Evolutionary conservation across 192 early-diverging fungal genomes (phyloP), one percentile per base, ranked within the genome.

Genomic region (Thoreauomyces humboldtii): DNA sequence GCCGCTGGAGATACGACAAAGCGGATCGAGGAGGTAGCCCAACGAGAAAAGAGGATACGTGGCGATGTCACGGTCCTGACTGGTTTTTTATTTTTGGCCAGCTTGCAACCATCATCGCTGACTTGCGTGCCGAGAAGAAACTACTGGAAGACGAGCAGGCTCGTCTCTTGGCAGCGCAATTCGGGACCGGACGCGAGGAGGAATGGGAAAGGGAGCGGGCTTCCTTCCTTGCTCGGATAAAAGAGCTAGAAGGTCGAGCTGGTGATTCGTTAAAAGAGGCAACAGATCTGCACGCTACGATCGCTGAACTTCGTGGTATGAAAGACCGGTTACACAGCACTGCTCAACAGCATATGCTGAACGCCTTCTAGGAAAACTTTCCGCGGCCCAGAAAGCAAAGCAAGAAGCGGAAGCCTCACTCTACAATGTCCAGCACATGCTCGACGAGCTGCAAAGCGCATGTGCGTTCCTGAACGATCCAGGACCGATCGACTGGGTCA

Each of bases 71-170:
- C 50, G 1, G 14, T 51, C 22, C 14, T 52, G 14, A 15, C 14
- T 52, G n/a, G n/a, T n/a, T n/a, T n/a, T n/a, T n/a, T n/a, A n/a
- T n/a, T n/a, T n/a, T n/a, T n/a, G n/a, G n/a, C n/a, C 69, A 76
- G 75, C 78, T 75, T 1, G 53, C 44, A 7, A 69, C 69, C 22
- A 76, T 84, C 36, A 78, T 84, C n/a, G 25, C 59, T 25, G 82
- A 84, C 54, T 48, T 84, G 4, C 61, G 63, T 28, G 63, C 70
- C 11, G 82, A 82, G 48, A 81, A 82, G 47, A 17, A 45, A 24
- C 53, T 80, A 12, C 64, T 84, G 1, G 76, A 77, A 63, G 69
- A 80, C 33, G 80, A 80, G 44, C 72, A 80, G 48, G 44, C 59
- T 17, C 69, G 65, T 27, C 47, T 81, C 12, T 50, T 82, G 36